Evolutionary conservation across 1,284 basidiomycete genomes (phyloP), one percentile per base, ranked within the genome.

Genomic region (Pascua sp.): DNA sequence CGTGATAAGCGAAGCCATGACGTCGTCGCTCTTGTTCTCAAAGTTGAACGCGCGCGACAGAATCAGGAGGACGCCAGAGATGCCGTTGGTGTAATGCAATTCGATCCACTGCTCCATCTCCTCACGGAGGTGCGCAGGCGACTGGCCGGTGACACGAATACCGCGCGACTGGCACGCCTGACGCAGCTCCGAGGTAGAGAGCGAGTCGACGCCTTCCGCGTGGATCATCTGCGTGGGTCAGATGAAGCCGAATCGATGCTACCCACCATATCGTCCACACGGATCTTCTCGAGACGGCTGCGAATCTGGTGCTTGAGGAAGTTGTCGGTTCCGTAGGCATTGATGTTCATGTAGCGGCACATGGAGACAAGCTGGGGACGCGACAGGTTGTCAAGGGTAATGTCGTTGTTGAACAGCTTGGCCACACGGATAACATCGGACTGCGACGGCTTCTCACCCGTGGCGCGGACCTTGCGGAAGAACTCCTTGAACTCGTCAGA

Each of bases 311-410:
- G 93, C 55, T 95, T 89, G 47, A 99, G 83, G 80, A 97, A 98
- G 79, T 98, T 98, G 78, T 99, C 95, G 41, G 96, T 98, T 46
- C 95, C 95, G 70, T 98, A 99, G 3, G 95, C 95, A 78, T 98
- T 92, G 72, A 98, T 85, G 66, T 90, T 92, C 93, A 98, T 97
- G 77, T 96, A 97, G 55, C 91, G 84, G 69, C 89, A 97, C 87
- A 96, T 95, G 2, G 91, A 95, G 42, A 97, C 93, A 15, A 99
- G 84, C 78, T 99, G 95, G 24, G 96, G 94, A 38, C 95, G 87
- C 4, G 93, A 93, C 61, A 99, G 82, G 77, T 99, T 99, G 82
- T 98, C 96, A 57, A 99, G 84, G 0, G 95, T 97, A 59, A 98
- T 83, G 71, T 99, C 96, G 69, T 97, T 92, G 73, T 98, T 91